Conservation (phyloP, 2,329 filamentous ascomycete species). For the Pseudocercospora cruenta region DNA sequence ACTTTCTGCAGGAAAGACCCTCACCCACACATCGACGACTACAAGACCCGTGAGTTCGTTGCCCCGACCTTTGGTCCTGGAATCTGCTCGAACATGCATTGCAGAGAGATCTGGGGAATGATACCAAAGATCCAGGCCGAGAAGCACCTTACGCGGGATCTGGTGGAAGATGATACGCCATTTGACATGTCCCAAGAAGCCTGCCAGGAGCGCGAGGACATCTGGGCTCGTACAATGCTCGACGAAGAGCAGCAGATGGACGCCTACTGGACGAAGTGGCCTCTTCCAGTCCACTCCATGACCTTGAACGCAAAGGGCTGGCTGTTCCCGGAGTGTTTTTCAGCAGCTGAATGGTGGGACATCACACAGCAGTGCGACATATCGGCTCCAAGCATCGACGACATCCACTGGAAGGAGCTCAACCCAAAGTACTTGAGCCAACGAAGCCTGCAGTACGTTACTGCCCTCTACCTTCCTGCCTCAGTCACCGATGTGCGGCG, state of each 20-base stretch:
- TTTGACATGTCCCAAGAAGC: constrained; percentile 19
- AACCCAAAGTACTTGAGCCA: constrained; percentile 21
- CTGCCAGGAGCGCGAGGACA: constrained; percentile 19
- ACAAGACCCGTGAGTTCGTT: neutral
- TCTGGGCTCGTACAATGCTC: constrained; percentile 18
- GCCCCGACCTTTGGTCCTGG: constrained; percentile 20
- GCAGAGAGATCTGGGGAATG: constrained; percentile 11
- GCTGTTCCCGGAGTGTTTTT: constrained; percentile 2
- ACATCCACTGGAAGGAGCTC: constrained; percentile 19
- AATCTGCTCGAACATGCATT: constrained; percentile 22
- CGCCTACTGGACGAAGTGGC: constrained; percentile 8
- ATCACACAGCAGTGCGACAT: neutral
- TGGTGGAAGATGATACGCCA: constrained; percentile 17
- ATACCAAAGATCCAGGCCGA: neutral
- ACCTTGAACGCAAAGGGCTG: neutral
- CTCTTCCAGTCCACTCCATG: constrained; percentile 4
- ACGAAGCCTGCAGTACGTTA: constrained; percentile 9
- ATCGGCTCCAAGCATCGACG: neutral
- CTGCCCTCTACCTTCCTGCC: constrained; percentile 1
- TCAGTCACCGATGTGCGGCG: constrained; percentile 10
- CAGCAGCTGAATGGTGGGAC: neutral
- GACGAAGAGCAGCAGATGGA: constrained; percentile 21
- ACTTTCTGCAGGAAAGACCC: constrained; percentile 17
- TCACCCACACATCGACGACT: constrained; percentile 11
- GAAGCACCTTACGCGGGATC: neutral